These are phyloP conservation scores for Debaryomyces subglobosus DNA, from an alignment of 1,139 yeast genomes.

Conservation along the genomic window DNA sequence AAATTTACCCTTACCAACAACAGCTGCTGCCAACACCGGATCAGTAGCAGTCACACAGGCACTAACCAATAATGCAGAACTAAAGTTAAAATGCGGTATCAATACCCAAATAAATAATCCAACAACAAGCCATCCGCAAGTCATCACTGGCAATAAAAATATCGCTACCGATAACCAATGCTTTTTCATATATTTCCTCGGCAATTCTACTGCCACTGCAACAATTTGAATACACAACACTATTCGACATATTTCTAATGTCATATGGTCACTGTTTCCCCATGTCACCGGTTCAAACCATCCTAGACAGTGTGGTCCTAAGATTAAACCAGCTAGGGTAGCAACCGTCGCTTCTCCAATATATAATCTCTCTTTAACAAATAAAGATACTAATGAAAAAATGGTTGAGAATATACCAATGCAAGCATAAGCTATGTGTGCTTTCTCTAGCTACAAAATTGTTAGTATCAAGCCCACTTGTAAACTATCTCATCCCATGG, in stretches of 20 bases:
- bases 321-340: conserved; percentile 83
- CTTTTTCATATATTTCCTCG: conserved; percentile 86
- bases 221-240: conserved; percentile 92
- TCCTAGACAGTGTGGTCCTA: conserved; percentile 88
- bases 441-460: conserved; percentile 33
- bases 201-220: conserved; percentile 96
- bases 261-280: conserved; percentile 89
- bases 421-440: conserved; percentile 92
- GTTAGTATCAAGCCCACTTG: conserved; percentile 7
- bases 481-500: neutral
- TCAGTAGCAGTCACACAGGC: conserved; percentile 98
- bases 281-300: conserved; percentile 90
- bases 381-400: conserved; percentile 86
- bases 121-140: conserved; percentile 87
- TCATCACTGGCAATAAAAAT: conserved; percentile 89
- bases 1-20: conserved; percentile 95
- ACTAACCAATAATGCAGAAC: conserved; percentile 76
- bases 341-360: conserved; percentile 98
- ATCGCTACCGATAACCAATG: conserved; percentile 87
- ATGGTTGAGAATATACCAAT: conserved; percentile 87
- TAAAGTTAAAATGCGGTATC: conserved; percentile 79
- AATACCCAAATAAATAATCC: conserved; percentile 85
- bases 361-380: conserved; percentile 85
- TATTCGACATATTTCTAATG: conserved; percentile 85
- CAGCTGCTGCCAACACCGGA: conserved; percentile 97